Evolutionary conservation across 768 basidiomycete genomes (phyloP).

Genomic region (Agaricus bisporus): DNA sequence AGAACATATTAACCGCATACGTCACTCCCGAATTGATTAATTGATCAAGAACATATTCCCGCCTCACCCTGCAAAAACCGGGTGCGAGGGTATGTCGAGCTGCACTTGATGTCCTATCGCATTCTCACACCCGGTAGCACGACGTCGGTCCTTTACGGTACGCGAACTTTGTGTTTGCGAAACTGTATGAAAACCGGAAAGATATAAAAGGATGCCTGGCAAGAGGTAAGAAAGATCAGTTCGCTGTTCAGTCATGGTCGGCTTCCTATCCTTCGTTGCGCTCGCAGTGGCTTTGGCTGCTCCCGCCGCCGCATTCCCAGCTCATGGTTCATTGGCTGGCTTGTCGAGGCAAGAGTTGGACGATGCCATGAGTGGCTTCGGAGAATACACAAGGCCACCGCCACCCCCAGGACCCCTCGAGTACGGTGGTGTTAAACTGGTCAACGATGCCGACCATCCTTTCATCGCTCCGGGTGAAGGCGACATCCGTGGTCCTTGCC

Average conservation of each 20-base stretch:
- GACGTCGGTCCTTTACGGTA: no score
- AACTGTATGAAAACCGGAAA: no score
- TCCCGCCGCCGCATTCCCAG: conserved; percentile 13
- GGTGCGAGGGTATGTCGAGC: no score
- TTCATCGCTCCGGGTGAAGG: conserved; percentile 7
- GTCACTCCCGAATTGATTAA: no score
- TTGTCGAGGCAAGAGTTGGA: conserved; percentile 15
- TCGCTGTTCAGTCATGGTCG: not conserved
- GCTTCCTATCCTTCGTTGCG: not conserved
- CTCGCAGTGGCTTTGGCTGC: not conserved
- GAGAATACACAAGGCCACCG: not conserved
- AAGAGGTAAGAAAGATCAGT: no score
- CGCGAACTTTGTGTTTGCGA: no score
- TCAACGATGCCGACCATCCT: conserved; percentile 12
- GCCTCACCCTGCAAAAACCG: no score
- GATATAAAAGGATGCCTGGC: no score
- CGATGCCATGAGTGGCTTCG: not conserved
- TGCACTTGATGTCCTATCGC: no score
- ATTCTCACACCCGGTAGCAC: no score
- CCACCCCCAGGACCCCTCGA: conserved; percentile 2
- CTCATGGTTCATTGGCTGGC: conserved; percentile 18
- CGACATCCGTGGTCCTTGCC: conserved; percentile 15
- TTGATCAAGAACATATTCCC: no score
- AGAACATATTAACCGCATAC: no score
- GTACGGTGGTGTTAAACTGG: conserved; percentile 9